phyloP scores from a whole-genome alignment of 768 basidiomycete species.

The Filobasidium floriforme region DNA sequence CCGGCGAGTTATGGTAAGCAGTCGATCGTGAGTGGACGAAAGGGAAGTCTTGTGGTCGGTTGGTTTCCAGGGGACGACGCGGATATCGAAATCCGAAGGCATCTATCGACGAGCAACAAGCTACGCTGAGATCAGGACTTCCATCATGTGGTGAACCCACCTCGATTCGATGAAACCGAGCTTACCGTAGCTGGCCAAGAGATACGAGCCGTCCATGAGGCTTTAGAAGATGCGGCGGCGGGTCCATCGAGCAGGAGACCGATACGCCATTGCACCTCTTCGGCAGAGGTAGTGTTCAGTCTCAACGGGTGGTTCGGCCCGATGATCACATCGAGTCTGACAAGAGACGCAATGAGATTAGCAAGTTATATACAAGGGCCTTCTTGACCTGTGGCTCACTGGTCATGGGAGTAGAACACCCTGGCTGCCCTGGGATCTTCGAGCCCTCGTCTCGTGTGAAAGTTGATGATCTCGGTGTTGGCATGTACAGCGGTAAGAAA shows the following conservation, averaged over 20 bases:
- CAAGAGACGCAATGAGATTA: neutral
- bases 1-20: neutral
- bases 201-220: neutral
- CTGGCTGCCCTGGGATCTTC: neutral
- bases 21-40: conserved; percentile 1
- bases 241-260: neutral
- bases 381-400: neutral
- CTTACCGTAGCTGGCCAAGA: conserved; percentile 6
- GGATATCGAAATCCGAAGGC: neutral
- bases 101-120: neutral
- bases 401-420: neutral
- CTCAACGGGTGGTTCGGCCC: neutral
- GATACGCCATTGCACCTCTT: neutral
- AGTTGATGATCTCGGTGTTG: conserved; percentile 12
- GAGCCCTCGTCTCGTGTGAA: neutral
- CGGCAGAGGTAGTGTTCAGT: neutral
- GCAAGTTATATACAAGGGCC: neutral
- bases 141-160: neutral
- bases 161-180: neutral
- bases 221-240: neutral
- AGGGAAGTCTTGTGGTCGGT: neutral
- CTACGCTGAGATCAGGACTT: neutral
- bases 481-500: neutral
- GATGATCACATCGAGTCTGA: neutral
- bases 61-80: conserved; percentile 1